phyloP scores from a whole-genome alignment of 2,329 filamentous ascomycete species.

The Torrubiella hemipterigena region DNA sequence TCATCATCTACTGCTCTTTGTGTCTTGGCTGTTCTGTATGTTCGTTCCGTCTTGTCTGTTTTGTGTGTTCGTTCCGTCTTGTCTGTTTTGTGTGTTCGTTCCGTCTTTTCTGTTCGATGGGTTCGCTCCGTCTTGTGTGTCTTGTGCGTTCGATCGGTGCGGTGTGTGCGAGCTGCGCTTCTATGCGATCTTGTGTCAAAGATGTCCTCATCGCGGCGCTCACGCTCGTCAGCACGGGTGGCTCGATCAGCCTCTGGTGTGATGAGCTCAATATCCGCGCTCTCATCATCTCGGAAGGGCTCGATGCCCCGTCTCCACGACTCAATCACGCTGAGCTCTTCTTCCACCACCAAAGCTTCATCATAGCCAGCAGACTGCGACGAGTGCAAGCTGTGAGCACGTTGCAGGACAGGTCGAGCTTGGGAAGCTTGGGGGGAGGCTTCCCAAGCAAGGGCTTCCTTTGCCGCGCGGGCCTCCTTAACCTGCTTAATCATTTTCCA shows the following conservation, averaged over 20 bases:
- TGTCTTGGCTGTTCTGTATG: conserved; percentile 14
- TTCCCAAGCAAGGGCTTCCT: conserved; percentile 17
- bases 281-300: conserved; percentile 32
- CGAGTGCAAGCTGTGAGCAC: conserved; percentile 17
- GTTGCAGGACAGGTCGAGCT: conserved; percentile 14
- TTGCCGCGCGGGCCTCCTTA: conserved; percentile 24
- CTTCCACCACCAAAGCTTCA: conserved; percentile 44
- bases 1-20: no score
- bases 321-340: conserved; percentile 47
- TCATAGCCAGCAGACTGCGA: conserved; percentile 27
- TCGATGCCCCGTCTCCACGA: conserved; percentile 45
- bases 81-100: conserved; percentile 15
- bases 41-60: conserved; percentile 16
- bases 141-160: no score
- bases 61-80: conserved; percentile 17
- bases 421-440: conserved; percentile 11
- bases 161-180: no score
- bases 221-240: conserved; percentile 19
- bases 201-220: conserved; percentile 24
- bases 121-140: conserved; percentile 8
- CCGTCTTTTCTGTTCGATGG: conserved; percentile 8
- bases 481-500: conserved; percentile 97
- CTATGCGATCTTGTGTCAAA: conserved; percentile 24
- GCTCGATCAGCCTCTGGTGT: conserved; percentile 41
- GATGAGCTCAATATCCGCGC: conserved; percentile 43